Evolutionary conservation across 2,329 filamentous ascomycete species (phyloP), one percentile per base, ranked within the genome.

Genomic region (Lachnellula suecica): DNA sequence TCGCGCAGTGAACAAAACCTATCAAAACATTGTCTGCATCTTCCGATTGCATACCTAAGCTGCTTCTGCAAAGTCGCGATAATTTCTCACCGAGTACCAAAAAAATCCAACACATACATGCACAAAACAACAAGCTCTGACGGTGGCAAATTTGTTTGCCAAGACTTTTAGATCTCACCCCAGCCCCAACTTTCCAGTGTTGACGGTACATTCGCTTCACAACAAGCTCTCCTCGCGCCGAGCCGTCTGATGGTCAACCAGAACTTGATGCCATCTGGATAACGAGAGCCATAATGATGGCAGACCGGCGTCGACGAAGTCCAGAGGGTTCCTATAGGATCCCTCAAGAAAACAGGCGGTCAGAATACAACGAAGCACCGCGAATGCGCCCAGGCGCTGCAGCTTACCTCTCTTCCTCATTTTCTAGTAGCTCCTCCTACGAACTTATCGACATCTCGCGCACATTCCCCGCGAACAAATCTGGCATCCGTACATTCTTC

Each of bases 381-480:
- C 52, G 56, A 59, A 61, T 57, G 54, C 58, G 59, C 44, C 38
- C 54, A 11, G 49, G 43, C 44, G 31, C 50, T 22, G 47, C 50
- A 44, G 38, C 48, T 17, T 55, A 57, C 45, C 53, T 53, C 38
- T 59, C 55, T 25, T 60, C 59, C 19, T 62, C 61, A 10, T 62
- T 60, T n/a, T 62, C 57, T 23, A 62, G 59, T n/a, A 60, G 49
- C 15, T 78, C 46, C 77, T 15, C 87, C 84, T 2, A 75, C 17
- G 52, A 54, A 38, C 23, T 54, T 9, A 84, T 89, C 49, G 85
- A 90, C 62, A 84, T 90, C 47, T 88, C 86, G 44, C 77, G 77
- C 35, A 72, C 75, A 43, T 75, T 76, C 47, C 74, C 74, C 17
- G 72, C 70, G 37, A 74, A 73, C 6, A 72, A 76, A 49, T 71